Evolutionary conservation across 2,329 filamentous ascomycete genomes (phyloP), one percentile per base, ranked within the genome.

Genomic region (Drechslerella stenobrocha): DNA sequence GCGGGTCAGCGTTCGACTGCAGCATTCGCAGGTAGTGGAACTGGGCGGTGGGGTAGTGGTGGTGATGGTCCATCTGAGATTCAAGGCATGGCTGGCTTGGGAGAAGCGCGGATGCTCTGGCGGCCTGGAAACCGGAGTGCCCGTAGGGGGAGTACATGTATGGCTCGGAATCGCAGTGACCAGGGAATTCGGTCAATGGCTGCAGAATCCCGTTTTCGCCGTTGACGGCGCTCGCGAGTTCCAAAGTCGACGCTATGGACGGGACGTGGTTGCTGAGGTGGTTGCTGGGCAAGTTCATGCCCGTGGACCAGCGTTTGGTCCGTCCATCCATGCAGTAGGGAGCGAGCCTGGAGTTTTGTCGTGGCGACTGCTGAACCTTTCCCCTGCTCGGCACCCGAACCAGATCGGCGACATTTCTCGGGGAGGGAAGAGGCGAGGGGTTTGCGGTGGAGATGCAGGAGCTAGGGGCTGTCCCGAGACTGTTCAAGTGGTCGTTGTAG

Each of bases 231-330:
- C 61, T 81, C 82, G 72, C 84, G 85, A 26, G 81, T 77, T 53
- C 87, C 85, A 53, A 83, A 80, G 2, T 81, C 78, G 67, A 82
- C 81, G 70, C 86, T 82, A 75, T 86, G 86, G 42, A 86, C 79
- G 70, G 85, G 84, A 1, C 86, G 81, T 28, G 84, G 80, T 23
- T 81, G 80, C 28, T 84, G 80, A 58, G 82, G 78, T 72, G 77
- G 11, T 81, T 18, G 81, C 84, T 65, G 86, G 89, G 2, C 86
- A 88, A 11, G 8, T 60, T 67, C 63, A 67, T 67, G 11, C 87
- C 87, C 2, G 87, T 90, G 18, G 87, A 90, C 87, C 87, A 90
- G 71, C 87, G 81, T 79, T 90, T 89, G 74, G 81, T 84, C 70
- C 86, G 82, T 52, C 80, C 82, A 45, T 89, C 87, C 51, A 89